These are phyloP conservation scores for Samsoniella hepiali DNA, from an alignment of 2,329 filamentous ascomycete species.

Conservation along the genomic window DNA sequence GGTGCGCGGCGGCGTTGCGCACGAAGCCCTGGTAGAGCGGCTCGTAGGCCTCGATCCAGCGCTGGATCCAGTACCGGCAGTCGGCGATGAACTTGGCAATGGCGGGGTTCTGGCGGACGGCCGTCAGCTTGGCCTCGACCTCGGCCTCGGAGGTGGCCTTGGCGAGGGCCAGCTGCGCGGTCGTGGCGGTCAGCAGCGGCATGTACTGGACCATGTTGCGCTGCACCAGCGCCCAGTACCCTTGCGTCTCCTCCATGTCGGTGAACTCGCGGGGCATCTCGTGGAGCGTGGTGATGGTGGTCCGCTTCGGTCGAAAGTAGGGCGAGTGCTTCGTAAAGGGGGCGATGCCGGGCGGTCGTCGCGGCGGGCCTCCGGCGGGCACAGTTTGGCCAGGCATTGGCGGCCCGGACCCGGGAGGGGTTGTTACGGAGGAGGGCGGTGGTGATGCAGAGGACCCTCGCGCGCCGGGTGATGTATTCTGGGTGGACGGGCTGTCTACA, in stretches of 20 bases:
- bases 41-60: conserved; percentile 39
- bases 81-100: conserved; percentile 35
- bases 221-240: conserved; percentile 39
- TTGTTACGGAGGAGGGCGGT: conserved; percentile 13
- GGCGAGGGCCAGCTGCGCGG: conserved; percentile 30
- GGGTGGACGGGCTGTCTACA: conserved; percentile 27
- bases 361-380: conserved; percentile 19
- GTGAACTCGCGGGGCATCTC: conserved; percentile 33
- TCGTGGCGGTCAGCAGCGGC: conserved; percentile 33
- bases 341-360: conserved; percentile 31
- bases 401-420: conserved; percentile 15
- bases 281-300: conserved; percentile 30
- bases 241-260: conserved; percentile 34
- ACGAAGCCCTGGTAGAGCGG: conserved; percentile 32
- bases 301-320: conserved; percentile 34
- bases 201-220: conserved; percentile 36
- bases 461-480: neutral
- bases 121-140: conserved; percentile 30
- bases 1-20: conserved; percentile 25
- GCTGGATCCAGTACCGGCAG: conserved; percentile 37
- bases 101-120: conserved; percentile 29
- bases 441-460: neutral
- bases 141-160: conserved; percentile 27
- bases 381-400: conserved; percentile 5
- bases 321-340: conserved; percentile 38